Evolutionary conservation across 2,329 filamentous ascomycete genomes (phyloP).

Genomic region (Venturia asperata): DNA sequence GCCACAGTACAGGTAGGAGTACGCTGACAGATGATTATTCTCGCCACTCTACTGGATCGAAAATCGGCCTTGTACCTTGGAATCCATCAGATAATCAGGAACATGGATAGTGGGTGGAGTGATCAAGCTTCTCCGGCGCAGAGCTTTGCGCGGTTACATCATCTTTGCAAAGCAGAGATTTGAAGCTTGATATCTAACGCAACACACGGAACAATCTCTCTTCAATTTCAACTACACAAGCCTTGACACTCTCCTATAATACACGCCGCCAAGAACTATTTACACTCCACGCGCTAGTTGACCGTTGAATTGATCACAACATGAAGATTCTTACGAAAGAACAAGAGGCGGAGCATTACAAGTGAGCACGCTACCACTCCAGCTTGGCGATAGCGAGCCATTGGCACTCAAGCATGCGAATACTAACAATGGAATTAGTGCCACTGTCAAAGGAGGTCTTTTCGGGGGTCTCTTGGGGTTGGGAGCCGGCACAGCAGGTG

Average conservation of each 20-base stretch:
- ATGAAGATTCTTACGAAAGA: conserved; percentile 98
- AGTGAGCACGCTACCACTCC: conserved; percentile 37
- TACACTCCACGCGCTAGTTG: background rate
- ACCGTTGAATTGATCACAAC: conserved; percentile 24
- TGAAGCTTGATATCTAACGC: background rate
- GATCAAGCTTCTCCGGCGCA: background rate
- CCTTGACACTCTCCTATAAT: background rate
- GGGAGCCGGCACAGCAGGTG: conserved; percentile 57
- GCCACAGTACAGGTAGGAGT: background rate
- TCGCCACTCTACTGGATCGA: background rate
- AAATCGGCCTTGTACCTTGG: background rate
- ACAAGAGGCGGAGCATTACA: conserved; percentile 83
- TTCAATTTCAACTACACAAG: too few species aligned
- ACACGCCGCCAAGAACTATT: background rate
- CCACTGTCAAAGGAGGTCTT: conserved; percentile 71
- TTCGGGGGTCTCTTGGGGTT: conserved; percentile 66
- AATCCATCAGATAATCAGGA: background rate
- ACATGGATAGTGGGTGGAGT: background rate
- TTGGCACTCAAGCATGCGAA: conserved; percentile 2
- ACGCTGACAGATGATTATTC: conserved; percentile 2
- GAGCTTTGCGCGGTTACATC: background rate
- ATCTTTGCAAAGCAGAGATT: background rate
- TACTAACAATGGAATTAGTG: conserved; percentile 34
- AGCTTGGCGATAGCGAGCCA: conserved; percentile 15
- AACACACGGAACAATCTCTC: background rate